Base-by-base conservation (phyloP, 2,329 filamentous ascomycete species). In the Cladorrhinum sp. region DNA sequence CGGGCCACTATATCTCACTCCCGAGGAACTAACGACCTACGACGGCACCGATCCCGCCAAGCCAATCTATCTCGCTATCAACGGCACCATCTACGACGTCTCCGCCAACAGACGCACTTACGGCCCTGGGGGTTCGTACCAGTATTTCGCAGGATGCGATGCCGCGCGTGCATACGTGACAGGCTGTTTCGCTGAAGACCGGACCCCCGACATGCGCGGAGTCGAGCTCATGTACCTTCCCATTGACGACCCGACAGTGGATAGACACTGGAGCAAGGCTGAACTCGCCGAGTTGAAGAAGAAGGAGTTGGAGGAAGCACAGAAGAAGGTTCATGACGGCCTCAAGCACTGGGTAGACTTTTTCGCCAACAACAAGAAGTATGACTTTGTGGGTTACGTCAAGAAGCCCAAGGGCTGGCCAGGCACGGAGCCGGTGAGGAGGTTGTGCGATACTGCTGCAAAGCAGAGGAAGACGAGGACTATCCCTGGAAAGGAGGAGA, bases 1-100 rank as follows among this genome's bases (percentile, higher is more conserved):
- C 61, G 80, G 81, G 1, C 90, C 91, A 13, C 64, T 90, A 55
- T 78, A 83, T 71, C 81, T 98, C 41, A 96, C 92, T 1, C 88
- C 90, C 59, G 79, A 81, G 20, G 81, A 97, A 73, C 87, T 99
- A 53, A 74, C 83, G 50, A 73, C 78, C 55, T 96, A 90, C 81
- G 88, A 96, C 76, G 96, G 95, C 77, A 82, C 78, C 60, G 87
- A 96, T 75, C 79, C 86, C 9, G 74, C 76, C 7, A 86, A 89
- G 62, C 95, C 95, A 6, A 85, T 98, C 73, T 96, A 96, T 78
- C 84, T 99, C 59, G 92, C 92, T 64, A 86, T 99, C 70, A 93
- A 95, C 78, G 88, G 90, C 70, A 90, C 86, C 60, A 90, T 96
- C 76, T 95, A 89, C 81, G 91, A 96, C 75, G 91, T 96, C 45